These are phyloP conservation scores for Dalechampia spathulata DNA, from an alignment of 441 rosid genomes.

Conservation along the genomic window DNA sequence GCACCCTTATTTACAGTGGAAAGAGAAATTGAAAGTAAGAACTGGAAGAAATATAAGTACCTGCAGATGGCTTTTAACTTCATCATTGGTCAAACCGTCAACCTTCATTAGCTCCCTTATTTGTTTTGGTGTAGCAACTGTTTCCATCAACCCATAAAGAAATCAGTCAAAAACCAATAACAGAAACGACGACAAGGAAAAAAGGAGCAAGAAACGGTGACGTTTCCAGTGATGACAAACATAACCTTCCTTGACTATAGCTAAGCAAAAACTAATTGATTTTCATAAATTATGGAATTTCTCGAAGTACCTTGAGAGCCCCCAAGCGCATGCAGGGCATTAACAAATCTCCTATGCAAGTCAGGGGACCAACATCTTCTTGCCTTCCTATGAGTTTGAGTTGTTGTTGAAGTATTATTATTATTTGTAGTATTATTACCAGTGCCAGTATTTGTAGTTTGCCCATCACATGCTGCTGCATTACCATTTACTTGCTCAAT, in stretches of 20 bases:
- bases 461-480: conserved; percentile 27
- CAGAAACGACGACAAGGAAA: background rate
- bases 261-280: background rate
- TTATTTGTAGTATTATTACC: too few relatives aligned
- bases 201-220: conserved; percentile 9
- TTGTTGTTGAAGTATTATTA: conserved; percentile 1
- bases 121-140: conserved; percentile 97
- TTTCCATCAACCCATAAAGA: conserved; percentile 6
- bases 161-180: conserved; percentile 3
- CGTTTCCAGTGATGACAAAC: conserved; percentile 2
- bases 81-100: conserved; percentile 93
- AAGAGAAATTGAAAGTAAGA: background rate
- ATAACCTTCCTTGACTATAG: background rate
- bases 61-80: conserved; percentile 99
- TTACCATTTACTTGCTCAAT: conserved; percentile 35
- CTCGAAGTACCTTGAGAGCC: conserved; percentile 82
- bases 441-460: conserved; percentile 19
- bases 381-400: conserved; percentile 75
- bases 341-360: conserved; percentile 87
- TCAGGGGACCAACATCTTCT: conserved; percentile 99
- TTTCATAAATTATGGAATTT: background rate
- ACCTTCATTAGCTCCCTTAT: conserved; percentile 94
- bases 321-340: conserved; percentile 97
- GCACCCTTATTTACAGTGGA: background rate
- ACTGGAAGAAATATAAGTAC: conserved; percentile 27